Conservation (phyloP, 2,329 filamentous ascomycete species). For the Blastomyces silverae region DNA sequence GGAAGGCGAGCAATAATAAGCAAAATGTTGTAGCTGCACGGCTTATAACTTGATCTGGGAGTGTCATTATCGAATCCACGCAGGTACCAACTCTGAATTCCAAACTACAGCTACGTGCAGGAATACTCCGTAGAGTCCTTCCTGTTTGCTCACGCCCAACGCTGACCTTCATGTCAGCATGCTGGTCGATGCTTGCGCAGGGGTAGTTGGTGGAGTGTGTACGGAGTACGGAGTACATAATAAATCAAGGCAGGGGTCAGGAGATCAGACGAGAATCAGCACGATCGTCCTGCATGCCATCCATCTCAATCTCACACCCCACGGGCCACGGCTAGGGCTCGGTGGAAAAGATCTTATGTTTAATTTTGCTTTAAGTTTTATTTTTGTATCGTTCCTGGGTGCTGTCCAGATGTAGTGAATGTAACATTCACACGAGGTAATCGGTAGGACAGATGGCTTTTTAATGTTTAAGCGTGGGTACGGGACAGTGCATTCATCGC, state of each 20-base stretch:
- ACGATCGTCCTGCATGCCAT: constrained; percentile 5
- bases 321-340: too few species aligned
- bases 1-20: not conserved
- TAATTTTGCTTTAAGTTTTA: not conserved
- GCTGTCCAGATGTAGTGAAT: not conserved
- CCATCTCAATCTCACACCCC: not conserved
- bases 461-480: not conserved
- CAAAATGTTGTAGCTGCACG: not conserved
- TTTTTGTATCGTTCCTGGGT: not conserved
- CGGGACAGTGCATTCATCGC: not conserved
- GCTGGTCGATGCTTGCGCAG: not conserved
- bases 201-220: not conserved
- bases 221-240: too few species aligned
- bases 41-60: not conserved
- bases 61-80: not conserved
- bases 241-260: not conserved
- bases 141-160: not conserved
- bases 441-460: not conserved
- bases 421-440: constrained; percentile 1
- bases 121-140: not conserved
- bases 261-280: constrained; percentile 2
- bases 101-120: not conserved
- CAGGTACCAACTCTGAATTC: not conserved
- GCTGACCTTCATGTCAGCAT: not conserved
- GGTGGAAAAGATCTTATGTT: not conserved